A percentile compares a stretch with the other conserved stretches of the same genome.
phyloP scores from a whole-genome alignment of 208 protist genomes.

The Trypanosoma melophagium region DNA sequence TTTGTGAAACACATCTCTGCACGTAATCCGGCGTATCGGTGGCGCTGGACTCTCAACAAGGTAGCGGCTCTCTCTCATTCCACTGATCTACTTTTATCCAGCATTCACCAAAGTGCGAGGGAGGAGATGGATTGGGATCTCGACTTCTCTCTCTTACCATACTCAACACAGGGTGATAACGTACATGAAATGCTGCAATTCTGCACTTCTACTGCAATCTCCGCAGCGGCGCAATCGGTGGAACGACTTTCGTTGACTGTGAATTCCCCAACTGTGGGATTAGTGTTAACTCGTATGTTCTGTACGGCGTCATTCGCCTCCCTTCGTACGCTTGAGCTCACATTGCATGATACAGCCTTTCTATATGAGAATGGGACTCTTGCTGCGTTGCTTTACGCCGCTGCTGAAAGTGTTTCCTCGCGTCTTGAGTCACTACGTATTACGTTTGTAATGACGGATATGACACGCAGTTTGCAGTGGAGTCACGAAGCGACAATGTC shows the following conservation, averaged over 20 bases:
- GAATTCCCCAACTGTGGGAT: slow-evolving; percentile 12
- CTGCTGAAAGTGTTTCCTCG: slow-evolving; percentile 1
- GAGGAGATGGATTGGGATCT: slow-evolving; percentile 36
- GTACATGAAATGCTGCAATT: background rate
- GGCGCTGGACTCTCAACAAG: slow-evolving; percentile 10
- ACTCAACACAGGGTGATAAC: background rate
- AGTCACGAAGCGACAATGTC: slow-evolving; percentile 17
- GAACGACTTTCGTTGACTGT: slow-evolving; percentile 12
- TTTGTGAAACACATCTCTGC: background rate
- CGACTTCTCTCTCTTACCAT: slow-evolving; percentile 33
- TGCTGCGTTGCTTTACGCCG: background rate
- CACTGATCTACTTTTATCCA: background rate
- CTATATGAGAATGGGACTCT: slow-evolving; percentile 7
- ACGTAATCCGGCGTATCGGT: background rate
- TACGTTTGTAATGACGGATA: slow-evolving; percentile 31
- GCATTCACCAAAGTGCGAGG: background rate
- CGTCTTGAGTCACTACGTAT: slow-evolving; percentile 16
- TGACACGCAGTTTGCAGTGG: slow-evolving; percentile 14
- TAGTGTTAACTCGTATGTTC: slow-evolving; percentile 11
- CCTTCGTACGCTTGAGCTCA: slow-evolving; percentile 30
- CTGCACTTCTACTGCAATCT: slow-evolving; percentile 26
- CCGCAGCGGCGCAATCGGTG: slow-evolving; percentile 18
- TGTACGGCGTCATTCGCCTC: slow-evolving; percentile 6
- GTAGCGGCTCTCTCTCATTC: background rate
- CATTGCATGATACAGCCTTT: slow-evolving; percentile 32